A percentile compares a stretch with the other conserved stretches of the same genome.
Conservation (phyloP, 495 filamentous ascomycete genomes). For the Penicillium turbatum region DNA sequence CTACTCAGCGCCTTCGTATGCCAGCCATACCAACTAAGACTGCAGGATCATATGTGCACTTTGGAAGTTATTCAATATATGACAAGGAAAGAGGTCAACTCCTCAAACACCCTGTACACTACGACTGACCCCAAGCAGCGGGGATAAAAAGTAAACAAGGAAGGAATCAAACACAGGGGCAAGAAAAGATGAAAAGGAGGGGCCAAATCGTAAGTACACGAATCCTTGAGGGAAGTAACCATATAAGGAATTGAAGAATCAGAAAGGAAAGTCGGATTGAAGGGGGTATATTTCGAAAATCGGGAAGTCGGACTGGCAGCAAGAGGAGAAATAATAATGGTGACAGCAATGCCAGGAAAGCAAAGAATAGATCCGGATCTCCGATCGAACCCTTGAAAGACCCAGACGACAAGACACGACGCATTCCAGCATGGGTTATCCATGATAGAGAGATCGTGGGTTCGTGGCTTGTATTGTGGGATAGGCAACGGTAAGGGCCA, state of each 20-base stretch:
- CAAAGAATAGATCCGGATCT: not conserved
- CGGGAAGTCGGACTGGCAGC: not conserved
- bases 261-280: conserved; percentile 15
- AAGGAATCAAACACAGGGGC: conserved; percentile 3
- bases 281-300: conserved; percentile 24
- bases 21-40: conserved; percentile 5
- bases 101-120: conserved; percentile 9
- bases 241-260: conserved; percentile 12
- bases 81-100: not conserved
- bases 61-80: not conserved
- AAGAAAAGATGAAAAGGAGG: conserved; percentile 2
- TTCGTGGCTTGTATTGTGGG: too few species aligned
- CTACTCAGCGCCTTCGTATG: not conserved
- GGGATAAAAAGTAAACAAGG: conserved; percentile 6
- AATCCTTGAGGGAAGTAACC: conserved; percentile 14
- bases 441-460: not conserved
- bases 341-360: conserved; percentile 6
- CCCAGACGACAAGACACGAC: not conserved
- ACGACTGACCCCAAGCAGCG: not conserved
- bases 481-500: not conserved
- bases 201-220: conserved; percentile 24
- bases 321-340: conserved; percentile 5
- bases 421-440: not conserved
- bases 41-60: not conserved
- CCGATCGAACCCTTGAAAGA: not conserved